These are phyloP conservation scores for Mallotus nudiflorus DNA, from an alignment of 345 rosid species.

Conservation along the genomic window DNA sequence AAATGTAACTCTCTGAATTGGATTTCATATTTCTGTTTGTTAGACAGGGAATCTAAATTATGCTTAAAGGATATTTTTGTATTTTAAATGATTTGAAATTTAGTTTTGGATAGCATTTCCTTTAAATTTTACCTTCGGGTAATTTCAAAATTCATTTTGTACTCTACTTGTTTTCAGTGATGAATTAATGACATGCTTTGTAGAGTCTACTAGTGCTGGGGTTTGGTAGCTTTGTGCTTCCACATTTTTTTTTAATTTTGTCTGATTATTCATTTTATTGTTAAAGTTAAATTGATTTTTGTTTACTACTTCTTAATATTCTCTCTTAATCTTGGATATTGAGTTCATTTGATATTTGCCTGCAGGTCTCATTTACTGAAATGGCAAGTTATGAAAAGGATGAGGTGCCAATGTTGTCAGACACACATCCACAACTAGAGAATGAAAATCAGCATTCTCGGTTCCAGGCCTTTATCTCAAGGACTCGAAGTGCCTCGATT, in stretches of 20 bases:
- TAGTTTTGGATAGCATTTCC: too few relatives aligned
- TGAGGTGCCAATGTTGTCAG: slow-evolving; percentile 64
- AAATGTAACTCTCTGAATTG: too few relatives aligned
- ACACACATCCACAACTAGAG: slow-evolving; percentile 26
- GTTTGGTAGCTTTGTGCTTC: background rate
- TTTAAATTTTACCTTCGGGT: too few relatives aligned
- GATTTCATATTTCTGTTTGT: too few relatives aligned
- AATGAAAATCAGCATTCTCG: slow-evolving; percentile 39
- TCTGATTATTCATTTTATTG: background rate
- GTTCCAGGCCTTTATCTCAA: slow-evolving; percentile 34
- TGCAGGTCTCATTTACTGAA: slow-evolving; percentile 26
- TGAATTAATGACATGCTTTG: background rate
- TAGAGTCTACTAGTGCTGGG: too few relatives aligned
- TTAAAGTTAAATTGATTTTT: background rate
- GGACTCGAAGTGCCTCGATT: slow-evolving; percentile 63
- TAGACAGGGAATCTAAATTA: too few relatives aligned
- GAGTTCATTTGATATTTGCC: slow-evolving; percentile 1
- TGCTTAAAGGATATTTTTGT: too few relatives aligned
- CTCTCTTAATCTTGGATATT: background rate
- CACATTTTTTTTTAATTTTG: background rate
- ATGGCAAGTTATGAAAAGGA: slow-evolving; percentile 61
- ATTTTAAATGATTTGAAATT: too few relatives aligned
- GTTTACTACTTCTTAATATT: background rate
- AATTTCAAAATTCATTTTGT: too few relatives aligned
- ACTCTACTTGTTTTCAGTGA: too few relatives aligned